Percentiles rank a stretch among this genome's conserved stretches.
These are phyloP conservation scores for Cucumis sativus DNA, from an alignment of 306 rosid species.

Conservation along the genomic window DNA sequence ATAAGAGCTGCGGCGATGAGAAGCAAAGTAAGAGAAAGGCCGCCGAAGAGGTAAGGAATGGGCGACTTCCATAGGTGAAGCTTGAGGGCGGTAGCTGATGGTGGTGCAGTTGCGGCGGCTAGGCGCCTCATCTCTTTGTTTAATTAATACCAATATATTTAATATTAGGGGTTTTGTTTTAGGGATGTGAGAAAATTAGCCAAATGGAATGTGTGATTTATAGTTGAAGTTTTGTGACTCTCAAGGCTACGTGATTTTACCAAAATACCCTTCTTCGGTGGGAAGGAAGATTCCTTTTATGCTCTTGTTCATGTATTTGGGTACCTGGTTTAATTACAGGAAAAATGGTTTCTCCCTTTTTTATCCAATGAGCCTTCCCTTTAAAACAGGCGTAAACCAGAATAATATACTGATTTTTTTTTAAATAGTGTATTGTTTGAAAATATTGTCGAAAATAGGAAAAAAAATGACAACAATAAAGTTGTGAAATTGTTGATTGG, in stretches of 20 bases:
- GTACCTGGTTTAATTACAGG: background rate
- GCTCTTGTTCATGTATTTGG: background rate
- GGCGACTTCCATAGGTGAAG: conserved; percentile 4
- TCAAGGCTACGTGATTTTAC: background rate
- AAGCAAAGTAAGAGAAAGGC: background rate
- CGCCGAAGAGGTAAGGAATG: conserved; percentile 5
- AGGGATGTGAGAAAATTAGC: background rate
- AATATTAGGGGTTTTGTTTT: background rate
- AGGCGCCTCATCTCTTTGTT: background rate
- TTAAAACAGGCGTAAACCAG: too few relatives aligned
- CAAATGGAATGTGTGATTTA: background rate
- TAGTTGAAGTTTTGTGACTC: background rate
- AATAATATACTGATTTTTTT: too few relatives aligned
- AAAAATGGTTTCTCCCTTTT: background rate
- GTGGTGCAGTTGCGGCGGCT: background rate
- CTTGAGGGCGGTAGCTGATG: background rate
- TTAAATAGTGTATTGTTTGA: too few relatives aligned
- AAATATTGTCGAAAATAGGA: too few relatives aligned
- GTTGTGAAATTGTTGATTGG: too few relatives aligned
- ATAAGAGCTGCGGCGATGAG: conserved; percentile 4
- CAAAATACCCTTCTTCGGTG: background rate
- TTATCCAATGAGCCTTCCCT: background rate
- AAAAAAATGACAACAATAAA: too few relatives aligned
- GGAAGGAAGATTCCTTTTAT: background rate
- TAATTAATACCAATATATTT: too few relatives aligned